These are phyloP conservation scores for Aspergillus bombycis DNA, from an alignment of 2,329 filamentous ascomycete species.

Conservation along the genomic window DNA sequence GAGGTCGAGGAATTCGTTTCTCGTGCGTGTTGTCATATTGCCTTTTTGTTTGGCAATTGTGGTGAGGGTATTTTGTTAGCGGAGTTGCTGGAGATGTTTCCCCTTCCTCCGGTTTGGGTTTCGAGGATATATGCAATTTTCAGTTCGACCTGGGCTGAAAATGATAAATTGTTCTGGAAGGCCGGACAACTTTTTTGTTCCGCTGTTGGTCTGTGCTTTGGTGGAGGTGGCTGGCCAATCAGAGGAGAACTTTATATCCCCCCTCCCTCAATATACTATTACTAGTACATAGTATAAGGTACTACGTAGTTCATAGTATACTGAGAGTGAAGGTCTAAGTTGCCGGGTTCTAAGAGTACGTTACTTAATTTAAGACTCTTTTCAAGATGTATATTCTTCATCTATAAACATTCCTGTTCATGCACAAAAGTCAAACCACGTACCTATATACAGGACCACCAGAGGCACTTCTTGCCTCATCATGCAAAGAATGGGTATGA, in stretches of 20 bases:
- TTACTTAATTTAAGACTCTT: not conserved
- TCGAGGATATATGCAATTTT: not conserved
- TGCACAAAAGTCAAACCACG: slow-evolving; percentile 13
- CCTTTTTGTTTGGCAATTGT: not conserved
- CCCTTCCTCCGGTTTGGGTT: slow-evolving; percentile 12
- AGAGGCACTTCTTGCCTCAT: slow-evolving; percentile 8
- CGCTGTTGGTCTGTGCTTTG: slow-evolving; percentile 17
- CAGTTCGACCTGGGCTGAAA: not conserved
- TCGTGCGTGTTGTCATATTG: slow-evolving; percentile 43
- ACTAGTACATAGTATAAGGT: too few species aligned
- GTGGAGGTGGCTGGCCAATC: not conserved
- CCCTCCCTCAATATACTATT: too few species aligned
- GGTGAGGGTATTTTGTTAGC: not conserved
- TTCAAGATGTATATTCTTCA: not conserved
- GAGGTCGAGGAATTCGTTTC: slow-evolving; percentile 45
- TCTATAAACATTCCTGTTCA: slow-evolving; percentile 10
- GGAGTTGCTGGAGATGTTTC: slow-evolving; percentile 1
- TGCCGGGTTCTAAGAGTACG: not conserved
- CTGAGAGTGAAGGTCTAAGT: not conserved
- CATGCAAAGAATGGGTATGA: slow-evolving; percentile 27
- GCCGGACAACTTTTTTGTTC: slow-evolving; percentile 21
- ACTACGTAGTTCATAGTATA: too few species aligned
- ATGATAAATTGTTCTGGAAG: not conserved
- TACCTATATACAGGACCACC: slow-evolving; percentile 20
- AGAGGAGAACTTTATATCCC: not conserved